Base-by-base conservation (phyloP, 495 filamentous ascomycete species). In the Evernia prunastri region DNA sequence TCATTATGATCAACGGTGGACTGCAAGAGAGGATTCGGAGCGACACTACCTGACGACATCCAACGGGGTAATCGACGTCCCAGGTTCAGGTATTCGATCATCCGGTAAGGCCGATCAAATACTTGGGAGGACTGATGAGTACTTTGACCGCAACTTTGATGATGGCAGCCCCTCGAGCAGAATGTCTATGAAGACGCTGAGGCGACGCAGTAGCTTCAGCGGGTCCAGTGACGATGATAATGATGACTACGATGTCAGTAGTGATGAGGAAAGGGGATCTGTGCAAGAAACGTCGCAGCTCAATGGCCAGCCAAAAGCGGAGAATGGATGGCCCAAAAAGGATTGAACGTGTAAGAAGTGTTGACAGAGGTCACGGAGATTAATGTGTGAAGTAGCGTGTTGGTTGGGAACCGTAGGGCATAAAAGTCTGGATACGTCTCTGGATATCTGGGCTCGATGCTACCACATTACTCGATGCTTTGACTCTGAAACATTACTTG, bases 131-230 rank as follows among this genome's bases (percentile, higher is more conserved):
- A 36, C 43, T 29, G 43, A 63, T 37, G 56, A 64, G 47, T 58
- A 68, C 49, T 60, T 58, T 56, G 56, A 59, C 31, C 60, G 58
- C 33, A 57, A n/a, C n/a, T 57, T 62, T 45, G 62, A 56, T 35
- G 66, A 69, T 23, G 79, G 81, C 1, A 75, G 78, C 43, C 78
- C 80, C 0, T 69, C 72, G 31, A 82, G 80, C 3, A 77, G 77
- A 20, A 78, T 83, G n/a, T 83, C 80, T 6, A 79, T 82, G 77
- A 79, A 81, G 69, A 83, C 80, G 0, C 70, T 82, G 27, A 72
- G 77, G 17, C 77, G 80, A 27, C 72, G 77, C 8, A 72, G 75
- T 9, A 70, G 78, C 40, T 79, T 77, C 43, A 78, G 76, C 1
- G 78, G 80, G 51, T 77, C 71, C 25, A 75, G 76, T 53, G 76